Percentiles rank a stretch among this genome's conserved stretches.
Conservation (phyloP, 768 basidiomycete species). For the Xanthoconium stramineum region DNA sequence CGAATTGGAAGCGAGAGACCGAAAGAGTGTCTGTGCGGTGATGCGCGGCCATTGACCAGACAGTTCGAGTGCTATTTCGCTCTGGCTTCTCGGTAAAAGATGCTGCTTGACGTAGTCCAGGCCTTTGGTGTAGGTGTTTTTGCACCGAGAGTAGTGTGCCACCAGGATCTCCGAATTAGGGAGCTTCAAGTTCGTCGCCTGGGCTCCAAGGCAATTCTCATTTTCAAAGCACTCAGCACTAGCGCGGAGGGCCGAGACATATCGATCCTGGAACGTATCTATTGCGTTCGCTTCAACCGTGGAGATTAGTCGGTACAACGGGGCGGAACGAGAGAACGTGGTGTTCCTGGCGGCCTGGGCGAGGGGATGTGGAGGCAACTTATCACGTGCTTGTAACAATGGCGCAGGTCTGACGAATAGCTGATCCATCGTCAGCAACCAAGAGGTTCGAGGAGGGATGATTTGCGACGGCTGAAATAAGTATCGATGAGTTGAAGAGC, state of each 20-base stretch:
- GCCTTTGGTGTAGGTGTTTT: not conserved
- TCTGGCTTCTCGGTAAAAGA: conserved; percentile 22
- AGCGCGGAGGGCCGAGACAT: not conserved
- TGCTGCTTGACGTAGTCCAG: not conserved
- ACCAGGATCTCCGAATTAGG: conserved; percentile 1
- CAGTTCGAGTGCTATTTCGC: not conserved
- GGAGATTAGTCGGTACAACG: conserved; percentile 6
- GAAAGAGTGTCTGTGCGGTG: conserved; percentile 30
- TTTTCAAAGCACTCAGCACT: conserved; percentile 10
- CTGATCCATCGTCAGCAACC: not conserved
- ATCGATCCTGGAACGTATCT: conserved; percentile 6
- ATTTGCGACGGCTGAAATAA: not conserved
- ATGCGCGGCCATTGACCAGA: conserved; percentile 29
- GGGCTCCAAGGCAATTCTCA: not conserved
- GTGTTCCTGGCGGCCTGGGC: not conserved
- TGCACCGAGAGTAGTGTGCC: conserved; percentile 8
- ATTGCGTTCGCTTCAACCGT: conserved; percentile 2
- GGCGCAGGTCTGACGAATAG: not conserved
- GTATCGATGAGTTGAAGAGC: not conserved
- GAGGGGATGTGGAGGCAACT: not conserved
- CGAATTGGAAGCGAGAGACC: conserved; percentile 27
- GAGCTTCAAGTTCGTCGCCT: not conserved
- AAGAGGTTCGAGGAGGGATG: not conserved
- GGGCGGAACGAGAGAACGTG: not conserved
- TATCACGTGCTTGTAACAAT: not conserved